phyloP scores from a whole-genome alignment of 192 early-diverging fungal genomes.

The Mortierella alpina region DNA sequence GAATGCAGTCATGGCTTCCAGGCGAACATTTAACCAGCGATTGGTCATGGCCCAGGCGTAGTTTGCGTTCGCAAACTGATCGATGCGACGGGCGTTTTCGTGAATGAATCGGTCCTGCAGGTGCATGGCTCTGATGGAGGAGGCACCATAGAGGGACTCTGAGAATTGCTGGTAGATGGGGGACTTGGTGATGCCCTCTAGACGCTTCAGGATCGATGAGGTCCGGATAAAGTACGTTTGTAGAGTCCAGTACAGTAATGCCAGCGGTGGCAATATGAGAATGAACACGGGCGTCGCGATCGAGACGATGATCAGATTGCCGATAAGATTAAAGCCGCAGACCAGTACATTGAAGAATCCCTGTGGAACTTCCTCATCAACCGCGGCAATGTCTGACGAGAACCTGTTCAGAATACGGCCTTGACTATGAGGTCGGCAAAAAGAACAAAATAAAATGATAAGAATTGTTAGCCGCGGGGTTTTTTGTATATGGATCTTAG shows the following conservation, averaged over 20 bases:
- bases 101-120: slow-evolving; percentile 12
- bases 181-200: slow-evolving; percentile 79
- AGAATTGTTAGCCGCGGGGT: not conserved
- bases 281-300: slow-evolving; percentile 53
- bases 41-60: slow-evolving; percentile 59
- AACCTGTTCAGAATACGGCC: slow-evolving; percentile 91
- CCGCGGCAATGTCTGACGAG: slow-evolving; percentile 83
- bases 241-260: slow-evolving; percentile 56
- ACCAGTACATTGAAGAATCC: slow-evolving; percentile 19
- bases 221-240: slow-evolving; percentile 73
- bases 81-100: not conserved
- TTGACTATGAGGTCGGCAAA: slow-evolving; percentile 35
- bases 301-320: slow-evolving; percentile 51
- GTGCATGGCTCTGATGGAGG: slow-evolving; percentile 74
- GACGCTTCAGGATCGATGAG: slow-evolving; percentile 81
- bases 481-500: not conserved
- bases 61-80: slow-evolving; percentile 11
- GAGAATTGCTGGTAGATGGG: slow-evolving; percentile 81
- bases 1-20: slow-evolving; percentile 72
- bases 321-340: slow-evolving; percentile 15
- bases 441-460: not conserved
- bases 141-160: slow-evolving; percentile 68
- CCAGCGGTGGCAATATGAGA: slow-evolving; percentile 57
- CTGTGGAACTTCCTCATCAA: slow-evolving; percentile 72
- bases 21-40: slow-evolving; percentile 75